A percentile compares a stretch with the other conserved stretches of the same genome.
These are phyloP conservation scores for Lachancea kluyveri DNA, from an alignment of 805 yeast genomes.

Conservation along the genomic window DNA sequence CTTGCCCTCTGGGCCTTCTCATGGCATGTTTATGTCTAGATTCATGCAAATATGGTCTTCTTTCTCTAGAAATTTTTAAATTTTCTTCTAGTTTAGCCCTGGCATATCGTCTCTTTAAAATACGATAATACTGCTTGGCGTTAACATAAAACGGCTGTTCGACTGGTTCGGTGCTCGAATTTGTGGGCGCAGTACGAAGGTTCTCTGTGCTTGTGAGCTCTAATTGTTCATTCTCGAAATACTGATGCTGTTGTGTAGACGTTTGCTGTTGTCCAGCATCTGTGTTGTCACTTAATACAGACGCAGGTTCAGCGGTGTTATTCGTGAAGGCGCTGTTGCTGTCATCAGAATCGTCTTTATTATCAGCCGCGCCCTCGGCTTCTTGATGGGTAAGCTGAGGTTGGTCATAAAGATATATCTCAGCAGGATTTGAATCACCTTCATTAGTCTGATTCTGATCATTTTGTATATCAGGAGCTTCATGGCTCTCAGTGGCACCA, in stretches of 20 bases:
- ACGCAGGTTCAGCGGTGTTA: no score
- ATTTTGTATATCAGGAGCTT: no score
- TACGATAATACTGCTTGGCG: constrained; percentile 96
- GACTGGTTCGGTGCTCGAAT: constrained; percentile 20
- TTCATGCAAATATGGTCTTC: constrained; percentile 93
- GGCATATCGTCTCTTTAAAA: constrained; percentile 86
- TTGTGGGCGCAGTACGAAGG: no score
- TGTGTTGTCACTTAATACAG: no score
- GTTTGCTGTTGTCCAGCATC: no score
- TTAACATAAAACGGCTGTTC: constrained; percentile 97
- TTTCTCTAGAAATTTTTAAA: constrained; percentile 77
- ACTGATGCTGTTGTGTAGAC: no score
- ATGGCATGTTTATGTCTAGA: constrained; percentile 98
- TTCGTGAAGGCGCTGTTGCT: no score
- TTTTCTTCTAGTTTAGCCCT: constrained; percentile 89
- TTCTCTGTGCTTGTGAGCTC: no score
- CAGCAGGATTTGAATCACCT: constrained; percentile 10
- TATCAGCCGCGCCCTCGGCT: no score
- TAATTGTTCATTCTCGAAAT: no score
- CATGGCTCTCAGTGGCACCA: no score
- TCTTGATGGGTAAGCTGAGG: constrained; percentile 13
- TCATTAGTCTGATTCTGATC: constrained; percentile 3
- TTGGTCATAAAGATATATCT: constrained; percentile 17
- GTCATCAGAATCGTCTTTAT: no score
- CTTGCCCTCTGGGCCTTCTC: constrained; percentile 99